phyloP scores from a whole-genome alignment of 352 stramenopile genomes.

The Pythium graminicola region DNA sequence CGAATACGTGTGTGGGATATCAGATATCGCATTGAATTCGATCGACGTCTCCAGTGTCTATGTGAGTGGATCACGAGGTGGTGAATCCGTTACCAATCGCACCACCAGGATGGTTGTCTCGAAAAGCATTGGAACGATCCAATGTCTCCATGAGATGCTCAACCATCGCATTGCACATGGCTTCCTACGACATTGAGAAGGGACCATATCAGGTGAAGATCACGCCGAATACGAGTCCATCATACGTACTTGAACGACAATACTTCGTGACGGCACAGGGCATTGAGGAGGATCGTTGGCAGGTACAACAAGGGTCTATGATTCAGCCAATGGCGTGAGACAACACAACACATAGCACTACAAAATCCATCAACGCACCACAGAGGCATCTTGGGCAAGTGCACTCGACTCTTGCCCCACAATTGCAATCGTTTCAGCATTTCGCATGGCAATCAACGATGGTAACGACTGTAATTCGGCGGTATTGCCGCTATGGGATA shows the following conservation, averaged over 20 bases:
- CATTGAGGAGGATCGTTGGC: slow-evolving; percentile 41
- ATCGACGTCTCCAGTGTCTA: too few species aligned
- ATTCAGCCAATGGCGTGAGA: background rate
- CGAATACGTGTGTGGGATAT: too few species aligned
- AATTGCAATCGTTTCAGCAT: slow-evolving; percentile 43
- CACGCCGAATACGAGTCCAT: background rate
- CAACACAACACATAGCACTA: background rate
- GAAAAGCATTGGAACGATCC: slow-evolving; percentile 28
- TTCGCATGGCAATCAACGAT: slow-evolving; percentile 30
- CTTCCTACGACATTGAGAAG: slow-evolving; percentile 36
- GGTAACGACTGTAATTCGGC: slow-evolving; percentile 53
- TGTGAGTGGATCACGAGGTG: background rate
- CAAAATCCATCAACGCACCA: slow-evolving; percentile 3
- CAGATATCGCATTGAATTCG: too few species aligned
- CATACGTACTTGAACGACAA: slow-evolving; percentile 57
- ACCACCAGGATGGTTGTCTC: slow-evolving; percentile 61
- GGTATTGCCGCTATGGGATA: slow-evolving; percentile 72
- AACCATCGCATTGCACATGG: slow-evolving; percentile 65
- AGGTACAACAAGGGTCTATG: slow-evolving; percentile 36
- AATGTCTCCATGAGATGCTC: slow-evolving; percentile 46
- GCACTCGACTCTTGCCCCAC: slow-evolving; percentile 34
- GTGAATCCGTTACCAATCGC: slow-evolving; percentile 38
- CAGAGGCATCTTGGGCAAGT: slow-evolving; percentile 17
- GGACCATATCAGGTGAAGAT: too few species aligned
- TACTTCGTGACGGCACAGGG: slow-evolving; percentile 69